Evolutionary conservation across 352 stramenopile genomes (phyloP).

Genomic region (Blastocystis sp.): DNA sequence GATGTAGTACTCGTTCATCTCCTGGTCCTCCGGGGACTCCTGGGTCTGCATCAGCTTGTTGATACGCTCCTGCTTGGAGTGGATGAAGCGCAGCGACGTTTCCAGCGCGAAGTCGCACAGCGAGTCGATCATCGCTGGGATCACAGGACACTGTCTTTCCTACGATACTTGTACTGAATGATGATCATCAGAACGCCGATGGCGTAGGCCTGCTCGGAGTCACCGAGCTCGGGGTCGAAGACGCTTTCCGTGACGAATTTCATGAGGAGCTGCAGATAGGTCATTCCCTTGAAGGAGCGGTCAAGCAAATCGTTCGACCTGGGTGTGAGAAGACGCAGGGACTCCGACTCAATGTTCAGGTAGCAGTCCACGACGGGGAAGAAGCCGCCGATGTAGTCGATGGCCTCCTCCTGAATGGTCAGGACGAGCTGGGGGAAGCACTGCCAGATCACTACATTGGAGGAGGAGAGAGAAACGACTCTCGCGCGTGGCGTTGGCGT

Average conservation of each 20-base stretch:
- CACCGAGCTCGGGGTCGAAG: slow-evolving; percentile 6
- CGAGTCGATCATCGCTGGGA: neutral
- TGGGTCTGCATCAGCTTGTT: neutral
- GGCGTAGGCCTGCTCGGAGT: slow-evolving; percentile 11
- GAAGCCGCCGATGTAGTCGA: slow-evolving; percentile 34
- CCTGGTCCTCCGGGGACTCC: neutral
- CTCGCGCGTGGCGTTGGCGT: neutral
- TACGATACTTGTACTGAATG: slow-evolving; percentile 21
- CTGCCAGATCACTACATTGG: slow-evolving; percentile 37
- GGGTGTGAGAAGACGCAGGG: neutral
- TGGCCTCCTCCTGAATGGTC: slow-evolving; percentile 9
- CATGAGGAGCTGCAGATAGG: neutral
- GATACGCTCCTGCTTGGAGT: slow-evolving; percentile 1
- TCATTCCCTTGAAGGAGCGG: slow-evolving; percentile 9
- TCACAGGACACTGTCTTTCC: neutral
- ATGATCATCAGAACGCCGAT: slow-evolving; percentile 46
- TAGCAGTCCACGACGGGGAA: slow-evolving; percentile 31
- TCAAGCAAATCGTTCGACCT: neutral
- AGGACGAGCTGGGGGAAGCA: slow-evolving; percentile 16
- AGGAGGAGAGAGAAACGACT: too few species aligned
- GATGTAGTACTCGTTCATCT: slow-evolving; percentile 2
- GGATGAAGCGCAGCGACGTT: neutral
- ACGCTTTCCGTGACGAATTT: neutral
- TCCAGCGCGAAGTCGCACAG: neutral
- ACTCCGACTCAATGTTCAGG: neutral